phyloP scores from a whole-genome alignment of 768 basidiomycete genomes.

The Boletus pseudopeckii region DNA sequence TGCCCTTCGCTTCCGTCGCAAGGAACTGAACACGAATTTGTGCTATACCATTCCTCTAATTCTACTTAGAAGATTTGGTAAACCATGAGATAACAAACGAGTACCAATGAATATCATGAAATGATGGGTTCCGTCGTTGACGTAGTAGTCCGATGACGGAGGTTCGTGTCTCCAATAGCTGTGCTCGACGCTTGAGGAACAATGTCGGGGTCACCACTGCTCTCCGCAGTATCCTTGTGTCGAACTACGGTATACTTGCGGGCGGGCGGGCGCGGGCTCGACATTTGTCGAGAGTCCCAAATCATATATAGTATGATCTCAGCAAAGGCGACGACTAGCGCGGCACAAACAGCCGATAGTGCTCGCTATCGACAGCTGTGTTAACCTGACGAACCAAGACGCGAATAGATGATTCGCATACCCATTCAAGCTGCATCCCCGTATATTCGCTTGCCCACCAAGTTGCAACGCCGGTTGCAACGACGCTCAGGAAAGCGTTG shows the following conservation, averaged over 20 bases:
- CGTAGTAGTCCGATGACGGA: conserved; percentile 21
- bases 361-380: conserved; percentile 42
- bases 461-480: conserved; percentile 60
- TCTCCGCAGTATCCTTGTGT: conserved; percentile 7
- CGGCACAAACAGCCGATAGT: conserved; percentile 57
- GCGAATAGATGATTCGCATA: conserved; percentile 34
- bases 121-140: not conserved
- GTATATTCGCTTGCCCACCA: conserved; percentile 70
- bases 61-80: not conserved
- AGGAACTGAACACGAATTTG: no score
- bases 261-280: conserved; percentile 2
- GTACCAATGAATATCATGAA: not conserved
- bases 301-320: conserved; percentile 71
- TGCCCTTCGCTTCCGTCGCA: not conserved
- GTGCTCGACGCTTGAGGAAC: conserved; percentile 20
- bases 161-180: conserved; percentile 8
- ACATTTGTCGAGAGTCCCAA: conserved; percentile 54
- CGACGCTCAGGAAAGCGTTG: conserved; percentile 69
- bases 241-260: conserved; percentile 1
- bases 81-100: not conserved
- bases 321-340: conserved; percentile 64
- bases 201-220: not conserved
- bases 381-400: not conserved
- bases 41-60: not conserved
- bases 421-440: conserved; percentile 74